phyloP scores from a whole-genome alignment of 768 basidiomycete genomes.

The Calocera viscosa region DNA sequence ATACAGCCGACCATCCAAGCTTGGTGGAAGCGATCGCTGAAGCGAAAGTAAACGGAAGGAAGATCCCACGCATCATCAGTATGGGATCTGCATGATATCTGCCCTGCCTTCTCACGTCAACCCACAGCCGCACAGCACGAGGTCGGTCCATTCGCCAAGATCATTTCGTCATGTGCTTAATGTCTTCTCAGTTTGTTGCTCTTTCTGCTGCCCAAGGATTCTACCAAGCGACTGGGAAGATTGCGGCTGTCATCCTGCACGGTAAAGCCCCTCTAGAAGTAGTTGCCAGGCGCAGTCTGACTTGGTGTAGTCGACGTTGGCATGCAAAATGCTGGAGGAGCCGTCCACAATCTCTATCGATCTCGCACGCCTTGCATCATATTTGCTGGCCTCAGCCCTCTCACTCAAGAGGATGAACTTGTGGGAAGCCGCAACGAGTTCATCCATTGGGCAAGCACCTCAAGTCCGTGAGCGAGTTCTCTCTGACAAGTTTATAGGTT shows the following conservation, averaged over 20 bases:
- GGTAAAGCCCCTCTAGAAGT: constrained; percentile 45
- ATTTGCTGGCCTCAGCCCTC: constrained; percentile 59
- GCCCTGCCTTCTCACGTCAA: not conserved
- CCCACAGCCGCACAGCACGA: not conserved
- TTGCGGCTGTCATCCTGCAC: constrained; percentile 62
- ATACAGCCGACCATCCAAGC: not conserved
- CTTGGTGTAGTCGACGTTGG: constrained; percentile 35
- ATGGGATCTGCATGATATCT: not conserved
- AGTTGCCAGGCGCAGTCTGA: too few relatives aligned
- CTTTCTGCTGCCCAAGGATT: constrained; percentile 61
- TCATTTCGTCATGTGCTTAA: not conserved
- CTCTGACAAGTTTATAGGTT: not conserved
- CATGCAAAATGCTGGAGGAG: constrained; percentile 35
- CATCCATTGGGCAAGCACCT: constrained; percentile 51
- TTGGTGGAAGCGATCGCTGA: not conserved
- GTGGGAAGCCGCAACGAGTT: constrained; percentile 58
- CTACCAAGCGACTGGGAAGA: constrained; percentile 49
- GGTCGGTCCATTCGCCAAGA: not conserved
- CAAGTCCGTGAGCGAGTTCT: not conserved
- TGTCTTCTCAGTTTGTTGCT: constrained; percentile 33
- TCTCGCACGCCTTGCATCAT: constrained; percentile 52
- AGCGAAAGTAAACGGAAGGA: not conserved
- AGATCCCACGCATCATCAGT: not conserved
- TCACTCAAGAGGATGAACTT: constrained; percentile 43
- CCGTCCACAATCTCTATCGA: constrained; percentile 58